Evolutionary conservation across 352 stramenopile species (phyloP).

Genomic region (Phytophthora colocasiae): DNA sequence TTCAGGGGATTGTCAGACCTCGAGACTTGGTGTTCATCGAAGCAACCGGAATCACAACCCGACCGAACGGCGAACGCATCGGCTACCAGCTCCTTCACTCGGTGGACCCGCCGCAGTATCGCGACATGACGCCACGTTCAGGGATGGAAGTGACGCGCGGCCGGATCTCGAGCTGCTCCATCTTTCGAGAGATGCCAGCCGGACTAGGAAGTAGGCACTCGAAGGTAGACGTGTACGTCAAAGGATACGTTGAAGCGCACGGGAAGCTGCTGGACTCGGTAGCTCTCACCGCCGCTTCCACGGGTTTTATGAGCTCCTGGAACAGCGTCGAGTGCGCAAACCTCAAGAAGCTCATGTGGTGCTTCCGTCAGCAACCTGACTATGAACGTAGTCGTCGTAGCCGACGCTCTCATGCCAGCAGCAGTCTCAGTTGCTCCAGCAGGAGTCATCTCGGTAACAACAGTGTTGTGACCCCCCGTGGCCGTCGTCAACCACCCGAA

Average conservation of each 20-base stretch:
- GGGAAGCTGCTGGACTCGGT: slow-evolving; percentile 48
- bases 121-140: slow-evolving; percentile 14
- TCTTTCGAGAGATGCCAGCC: slow-evolving; percentile 26
- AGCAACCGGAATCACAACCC: slow-evolving; percentile 42
- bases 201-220: slow-evolving; percentile 26
- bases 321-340: slow-evolving; percentile 53
- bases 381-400: slow-evolving; percentile 6
- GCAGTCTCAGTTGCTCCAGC: slow-evolving; percentile 26
- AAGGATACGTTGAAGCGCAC: slow-evolving; percentile 49
- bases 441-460: slow-evolving; percentile 11
- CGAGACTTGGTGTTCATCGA: slow-evolving; percentile 46
- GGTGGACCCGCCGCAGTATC: slow-evolving; percentile 35
- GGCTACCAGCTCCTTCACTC: slow-evolving; percentile 48
- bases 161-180: slow-evolving; percentile 45
- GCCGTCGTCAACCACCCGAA: slow-evolving; percentile 9
- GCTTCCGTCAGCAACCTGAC: slow-evolving; percentile 25
- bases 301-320: slow-evolving; percentile 53
- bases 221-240: slow-evolving; percentile 51
- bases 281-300: slow-evolving; percentile 49
- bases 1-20: slow-evolving; percentile 35
- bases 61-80: slow-evolving; percentile 30
- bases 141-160: slow-evolving; percentile 40
- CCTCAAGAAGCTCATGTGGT: slow-evolving; percentile 62
- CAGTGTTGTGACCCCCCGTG: background rate
- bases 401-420: slow-evolving; percentile 25